Evolutionary conservation across 164 flowering plant genomes (phyloP).

Genomic region (Kingdonia uniflora): DNA sequence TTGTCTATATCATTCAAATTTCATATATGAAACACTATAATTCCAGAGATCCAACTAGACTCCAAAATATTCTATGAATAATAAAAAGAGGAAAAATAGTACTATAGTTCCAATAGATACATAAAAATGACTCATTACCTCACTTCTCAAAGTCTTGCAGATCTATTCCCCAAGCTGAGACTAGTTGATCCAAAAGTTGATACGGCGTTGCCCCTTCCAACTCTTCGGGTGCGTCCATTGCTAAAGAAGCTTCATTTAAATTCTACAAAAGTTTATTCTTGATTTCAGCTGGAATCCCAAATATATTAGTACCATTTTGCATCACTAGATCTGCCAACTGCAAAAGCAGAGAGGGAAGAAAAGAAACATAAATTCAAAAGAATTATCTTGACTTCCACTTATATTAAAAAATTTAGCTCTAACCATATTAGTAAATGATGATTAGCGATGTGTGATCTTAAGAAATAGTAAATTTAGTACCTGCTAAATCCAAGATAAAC

Average conservation of each 20-base stretch:
- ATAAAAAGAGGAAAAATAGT: neutral
- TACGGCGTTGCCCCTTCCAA: slow-evolving; percentile 88
- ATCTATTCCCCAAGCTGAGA: slow-evolving; percentile 76
- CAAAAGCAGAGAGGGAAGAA: neutral
- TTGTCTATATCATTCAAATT: neutral
- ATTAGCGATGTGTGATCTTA: no score
- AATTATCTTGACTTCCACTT: no score
- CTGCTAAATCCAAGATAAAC: slow-evolving; percentile 90
- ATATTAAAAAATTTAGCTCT: no score
- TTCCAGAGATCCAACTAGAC: neutral
- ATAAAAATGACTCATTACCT: neutral
- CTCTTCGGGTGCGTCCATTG: slow-evolving; percentile 68
- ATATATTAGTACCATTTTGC: slow-evolving; percentile 60
- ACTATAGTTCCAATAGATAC: neutral
- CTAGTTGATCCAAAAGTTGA: slow-evolving; percentile 70
- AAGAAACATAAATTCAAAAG: no score
- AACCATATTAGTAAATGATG: no score
- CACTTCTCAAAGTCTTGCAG: slow-evolving; percentile 50
- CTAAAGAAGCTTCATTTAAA: slow-evolving; percentile 55
- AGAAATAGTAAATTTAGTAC: slow-evolving; percentile 18
- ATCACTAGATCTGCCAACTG: slow-evolving; percentile 65
- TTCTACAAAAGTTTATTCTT: slow-evolving; percentile 63
- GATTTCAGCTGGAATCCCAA: slow-evolving; percentile 53
- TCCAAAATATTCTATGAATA: neutral
- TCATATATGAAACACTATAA: neutral